Conservation (phyloP, 2,329 filamentous ascomycete genomes). For the Zelopaecilomyces penicillatus region DNA sequence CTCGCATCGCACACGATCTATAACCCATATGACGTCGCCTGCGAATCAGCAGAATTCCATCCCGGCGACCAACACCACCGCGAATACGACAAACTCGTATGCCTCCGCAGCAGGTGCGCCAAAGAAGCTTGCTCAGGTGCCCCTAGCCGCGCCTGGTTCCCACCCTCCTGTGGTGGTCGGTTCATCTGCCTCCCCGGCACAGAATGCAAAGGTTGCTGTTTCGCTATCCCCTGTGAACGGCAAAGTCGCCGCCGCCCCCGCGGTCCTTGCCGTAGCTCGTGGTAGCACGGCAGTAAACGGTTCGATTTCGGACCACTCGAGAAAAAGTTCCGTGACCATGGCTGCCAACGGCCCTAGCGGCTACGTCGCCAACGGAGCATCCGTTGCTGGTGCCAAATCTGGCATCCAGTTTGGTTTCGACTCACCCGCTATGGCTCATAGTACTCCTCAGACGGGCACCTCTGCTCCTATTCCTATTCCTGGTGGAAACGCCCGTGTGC, state of each 20-base stretch:
- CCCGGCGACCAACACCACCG: slow-evolving; percentile 50
- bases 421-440: slow-evolving; percentile 58
- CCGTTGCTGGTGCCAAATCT: slow-evolving; percentile 48
- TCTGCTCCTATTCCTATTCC: slow-evolving; percentile 56
- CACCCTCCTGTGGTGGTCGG: slow-evolving; percentile 45
- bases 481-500: slow-evolving; percentile 57
- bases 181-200: slow-evolving; percentile 39
- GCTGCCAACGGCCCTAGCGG: slow-evolving; percentile 71
- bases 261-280: slow-evolving; percentile 58
- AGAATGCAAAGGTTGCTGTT: slow-evolving; percentile 51
- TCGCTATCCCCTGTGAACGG: slow-evolving; percentile 78
- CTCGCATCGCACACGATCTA: slow-evolving; percentile 22
- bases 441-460: slow-evolving; percentile 50
- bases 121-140: slow-evolving; percentile 54
- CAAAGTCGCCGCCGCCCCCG: slow-evolving; percentile 62
- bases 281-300: slow-evolving; percentile 62
- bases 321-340: slow-evolving; percentile 89
- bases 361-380: slow-evolving; percentile 68
- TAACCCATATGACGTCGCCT: slow-evolving; percentile 52
- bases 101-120: slow-evolving; percentile 56
- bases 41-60: slow-evolving; percentile 44
- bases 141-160: slow-evolving; percentile 52
- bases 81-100: slow-evolving; percentile 54
- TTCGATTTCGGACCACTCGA: slow-evolving; percentile 59
- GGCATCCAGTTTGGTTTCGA: slow-evolving; percentile 79